Base-by-base conservation (phyloP, 352 stramenopile genomes). In the Phytophthora sojae region DNA sequence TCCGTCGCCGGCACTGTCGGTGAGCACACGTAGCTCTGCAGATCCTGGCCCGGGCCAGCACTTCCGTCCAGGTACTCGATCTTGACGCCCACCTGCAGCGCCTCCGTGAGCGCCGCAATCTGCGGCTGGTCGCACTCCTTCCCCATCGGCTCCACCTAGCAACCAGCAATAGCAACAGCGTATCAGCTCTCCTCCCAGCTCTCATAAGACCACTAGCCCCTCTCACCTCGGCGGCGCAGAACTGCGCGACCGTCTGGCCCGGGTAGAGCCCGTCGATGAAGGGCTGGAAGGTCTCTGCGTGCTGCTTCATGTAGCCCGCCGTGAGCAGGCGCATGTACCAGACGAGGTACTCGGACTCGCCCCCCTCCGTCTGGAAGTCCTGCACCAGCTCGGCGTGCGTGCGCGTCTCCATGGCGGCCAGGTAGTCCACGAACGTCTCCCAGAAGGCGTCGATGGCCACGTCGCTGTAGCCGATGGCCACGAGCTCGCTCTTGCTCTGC, bases 21-120 rank as follows among this genome's bases (percentile, higher is more conserved):
- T 1, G 75, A 78, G 53, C 83, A 95, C 23, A 90, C 71, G 71
- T 95, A 93, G 61, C 68, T 91, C 60, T 91, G 85, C 6, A 91
- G 76, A 17, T 84, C 62, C 21, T 88, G 66, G 23, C 72, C 76
- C 15, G 75, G 77, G 9, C 57, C 71, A 2, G 83, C 81, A 62
- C 83, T 90, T 29, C 94, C 96, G 77, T 98, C 96, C 58, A 99
- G 81, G 80, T 99, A 98, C 83, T 97, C 93, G 71, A 98, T 98
- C 56, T 86, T 80, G 21, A 99, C 93, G 32, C 68, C 74, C 8
- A 98, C 81, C 60, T 86, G 80, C 19, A 99, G 87, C n/a, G 86
- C 90, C 69, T 98, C 92, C 0, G 95, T 97, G 44, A 99, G 81
- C 35, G 94, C 95, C 17, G 95, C 82, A 58, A 98, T 97, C 79